These are phyloP conservation scores for Adansonia madagascariensis DNA, from an alignment of 441 rosid species.

Conservation along the genomic window DNA sequence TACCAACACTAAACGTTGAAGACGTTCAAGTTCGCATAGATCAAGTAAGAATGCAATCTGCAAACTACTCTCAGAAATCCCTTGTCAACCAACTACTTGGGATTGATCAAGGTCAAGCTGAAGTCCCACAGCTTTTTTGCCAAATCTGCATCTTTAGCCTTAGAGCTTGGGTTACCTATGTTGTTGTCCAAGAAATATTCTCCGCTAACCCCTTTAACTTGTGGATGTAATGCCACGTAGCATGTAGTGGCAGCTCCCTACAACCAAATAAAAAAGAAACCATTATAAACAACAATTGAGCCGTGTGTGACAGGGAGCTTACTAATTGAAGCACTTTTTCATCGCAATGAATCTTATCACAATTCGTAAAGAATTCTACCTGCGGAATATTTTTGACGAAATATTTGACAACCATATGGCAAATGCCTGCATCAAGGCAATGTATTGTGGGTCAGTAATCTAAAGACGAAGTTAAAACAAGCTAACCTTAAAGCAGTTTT, in stretches of 20 bases:
- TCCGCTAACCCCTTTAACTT: slow-evolving; percentile 50
- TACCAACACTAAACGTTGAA: background rate
- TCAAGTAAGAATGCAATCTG: background rate
- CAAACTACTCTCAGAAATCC: background rate
- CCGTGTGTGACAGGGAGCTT: background rate
- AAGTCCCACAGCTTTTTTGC: slow-evolving; percentile 63
- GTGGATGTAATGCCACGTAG: slow-evolving; percentile 59
- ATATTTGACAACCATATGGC: slow-evolving; percentile 37
- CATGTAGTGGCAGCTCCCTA: slow-evolving; percentile 71
- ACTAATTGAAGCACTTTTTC: background rate
- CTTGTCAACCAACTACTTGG: slow-evolving; percentile 10
- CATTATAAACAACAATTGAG: background rate
- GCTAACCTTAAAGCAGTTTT: background rate
- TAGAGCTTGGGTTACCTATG: slow-evolving; percentile 40
- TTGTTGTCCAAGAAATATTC: slow-evolving; percentile 56
- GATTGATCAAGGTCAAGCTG: slow-evolving; percentile 43
- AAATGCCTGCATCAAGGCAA: slow-evolving; percentile 40
- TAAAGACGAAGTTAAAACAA: background rate
- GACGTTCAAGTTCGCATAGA: background rate
- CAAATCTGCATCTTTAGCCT: slow-evolving; percentile 47
- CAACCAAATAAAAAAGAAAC: slow-evolving; percentile 22
- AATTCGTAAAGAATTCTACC: slow-evolving; percentile 34
- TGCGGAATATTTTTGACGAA: slow-evolving; percentile 58
- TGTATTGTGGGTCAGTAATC: background rate
- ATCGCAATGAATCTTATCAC: background rate